Evolutionary conservation across 805 yeast species (phyloP), one percentile per base, ranked within the genome.

Genomic region (Yarrowia bubula): DNA sequence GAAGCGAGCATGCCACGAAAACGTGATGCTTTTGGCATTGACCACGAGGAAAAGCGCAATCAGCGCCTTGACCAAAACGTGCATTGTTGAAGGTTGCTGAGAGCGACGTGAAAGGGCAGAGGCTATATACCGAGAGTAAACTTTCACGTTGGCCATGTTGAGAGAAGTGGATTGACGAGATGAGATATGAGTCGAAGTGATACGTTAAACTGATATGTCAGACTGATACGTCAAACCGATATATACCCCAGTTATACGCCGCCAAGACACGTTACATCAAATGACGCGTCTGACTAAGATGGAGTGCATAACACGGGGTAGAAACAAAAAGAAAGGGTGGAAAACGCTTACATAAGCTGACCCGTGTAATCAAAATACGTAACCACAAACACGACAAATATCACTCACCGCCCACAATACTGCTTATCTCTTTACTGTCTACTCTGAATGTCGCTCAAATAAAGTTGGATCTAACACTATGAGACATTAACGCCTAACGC

Each of bases 1-100:
- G 75, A 90, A 90, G 48, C 95, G 80, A 32, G 84, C 53, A 66
- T 81, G 80, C 73, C 86, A 91, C 0, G 85, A 87, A 17, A 86
- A 77, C 2, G 96, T 96, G 1, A 89, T 70, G 5, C 86, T 78
- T 72, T 91, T 91, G 76, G 82, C 80, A 14, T 86, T 80, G 14
- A 83, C 73, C 1, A 81, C 48, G 4, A 78, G 69, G 41, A 71
- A 71, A 14, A 72, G 28, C 15, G 65, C 64, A 48, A 67, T 66
- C 18, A 72, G 18, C 4, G 46, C 60, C 42, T 55, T 55, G 46
- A 41, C 31, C 47, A 31, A 37, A n/a, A 55, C 39, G 3, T 55
- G 14, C 60, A 51, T 51, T 14, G 22, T 41, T 28, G 53, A 11
- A 31, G 35, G 17, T 32, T 13, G 22, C 18, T n/a, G 22, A 47